Evolutionary conservation across 2,329 filamentous ascomycete genomes (phyloP), one percentile per base, ranked within the genome.

Genomic region (Diplodia intermedia): DNA sequence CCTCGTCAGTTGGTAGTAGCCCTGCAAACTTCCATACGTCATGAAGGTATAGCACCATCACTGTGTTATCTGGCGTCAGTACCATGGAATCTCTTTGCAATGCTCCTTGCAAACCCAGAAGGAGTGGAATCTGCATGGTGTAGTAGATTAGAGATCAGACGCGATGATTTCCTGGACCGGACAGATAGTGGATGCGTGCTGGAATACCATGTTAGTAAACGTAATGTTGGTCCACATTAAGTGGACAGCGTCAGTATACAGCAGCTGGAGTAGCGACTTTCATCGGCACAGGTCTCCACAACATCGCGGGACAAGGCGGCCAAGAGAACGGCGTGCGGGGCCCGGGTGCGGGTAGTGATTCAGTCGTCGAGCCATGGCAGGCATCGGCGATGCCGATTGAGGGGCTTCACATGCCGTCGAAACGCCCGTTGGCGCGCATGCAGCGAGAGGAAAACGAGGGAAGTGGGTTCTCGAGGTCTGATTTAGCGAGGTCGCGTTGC

Each of bases 401-500:
- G 18, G n/a, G 4, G 9, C 43, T 47, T 20, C 43, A 47, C 43
- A 47, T 47, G 43, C 18, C n/a, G 20, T 20, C 7, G 18, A 8
- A n/a, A 47, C n/a, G 43, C 20, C 18, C 8, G 18, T 47, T n/a
- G 43, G 43, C 9, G n/a, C 9, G 43, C 43, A 53, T 53, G 50
- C 23, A 53, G 20, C 50, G 50, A n/a, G 43, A 47, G n/a, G 9
- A 47, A 20, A 47, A n/a, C 43, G 43, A 20, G 43, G 7, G 43
- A 47, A 14, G 43, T 47, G 43, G 43, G 43, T 20, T 26, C 12
- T 53, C 50, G 50, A 53, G 12, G 50, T 53, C 50, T 14, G 50
- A 53, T 53, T 53, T 53, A 53, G 50, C 50, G 50, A 53, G 50
- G 11, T 47, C n/a, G n/a, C 43, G 43, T n/a, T n/a, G 43, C 43